phyloP scores from a whole-genome alignment of 805 yeast genomes.

The Lachancea mirantina region DNA sequence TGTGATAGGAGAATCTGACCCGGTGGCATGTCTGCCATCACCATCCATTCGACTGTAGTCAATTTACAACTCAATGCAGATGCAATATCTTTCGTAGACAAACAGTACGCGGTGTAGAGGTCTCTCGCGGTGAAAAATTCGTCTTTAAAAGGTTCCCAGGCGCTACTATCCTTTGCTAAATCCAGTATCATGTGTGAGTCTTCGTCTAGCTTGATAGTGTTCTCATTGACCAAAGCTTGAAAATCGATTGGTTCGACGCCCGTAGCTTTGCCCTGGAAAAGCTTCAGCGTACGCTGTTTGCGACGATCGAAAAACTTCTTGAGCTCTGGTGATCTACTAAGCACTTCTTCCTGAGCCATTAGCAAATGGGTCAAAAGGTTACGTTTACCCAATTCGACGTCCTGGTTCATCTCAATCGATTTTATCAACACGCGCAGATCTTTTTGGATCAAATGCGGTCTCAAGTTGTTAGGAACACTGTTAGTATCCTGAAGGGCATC shows the following conservation, averaged over 20 bases:
- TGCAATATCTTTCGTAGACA: slow-evolving; percentile 60
- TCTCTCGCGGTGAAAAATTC: slow-evolving; percentile 78
- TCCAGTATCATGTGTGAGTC: slow-evolving; percentile 29
- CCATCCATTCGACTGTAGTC: slow-evolving; percentile 64
- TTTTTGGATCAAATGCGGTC: slow-evolving; percentile 59
- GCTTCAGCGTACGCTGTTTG: slow-evolving; percentile 20
- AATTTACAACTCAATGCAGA: slow-evolving; percentile 55
- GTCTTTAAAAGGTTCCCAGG: slow-evolving; percentile 68
- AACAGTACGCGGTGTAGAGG: slow-evolving; percentile 59
- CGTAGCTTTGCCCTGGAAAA: slow-evolving; percentile 8
- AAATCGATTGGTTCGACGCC: slow-evolving; percentile 19
- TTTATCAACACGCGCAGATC: slow-evolving; percentile 65
- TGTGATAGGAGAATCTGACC: slow-evolving; percentile 58
- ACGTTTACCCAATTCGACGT: slow-evolving; percentile 47
- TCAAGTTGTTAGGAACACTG: slow-evolving; percentile 26
- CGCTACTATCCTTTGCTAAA: slow-evolving; percentile 37
- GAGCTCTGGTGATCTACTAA: slow-evolving; percentile 34
- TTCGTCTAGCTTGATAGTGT: slow-evolving; percentile 23
- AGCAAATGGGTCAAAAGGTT: slow-evolving; percentile 55
- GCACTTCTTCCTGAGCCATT: slow-evolving; percentile 60
- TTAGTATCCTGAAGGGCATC: slow-evolving; percentile 42
- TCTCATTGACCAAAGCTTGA: slow-evolving; percentile 23
- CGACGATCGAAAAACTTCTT: slow-evolving; percentile 30
- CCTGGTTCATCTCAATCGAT: slow-evolving; percentile 49
- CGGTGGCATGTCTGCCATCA: slow-evolving; percentile 59